These are phyloP conservation scores for Moricandia moricandioides DNA, from an alignment of 345 rosid species.

Conservation along the genomic window DNA sequence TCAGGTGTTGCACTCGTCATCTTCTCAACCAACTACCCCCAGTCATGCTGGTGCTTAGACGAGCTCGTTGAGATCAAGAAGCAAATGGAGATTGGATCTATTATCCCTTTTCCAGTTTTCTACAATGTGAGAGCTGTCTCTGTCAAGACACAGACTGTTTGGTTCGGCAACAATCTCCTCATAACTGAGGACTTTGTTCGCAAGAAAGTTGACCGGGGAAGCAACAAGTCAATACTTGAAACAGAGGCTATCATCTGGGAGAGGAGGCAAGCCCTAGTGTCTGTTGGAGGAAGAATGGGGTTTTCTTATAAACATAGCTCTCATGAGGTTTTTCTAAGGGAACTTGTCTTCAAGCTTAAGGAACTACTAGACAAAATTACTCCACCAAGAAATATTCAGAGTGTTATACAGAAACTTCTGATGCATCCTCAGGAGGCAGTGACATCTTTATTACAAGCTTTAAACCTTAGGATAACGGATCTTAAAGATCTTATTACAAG, in stretches of 20 bases:
- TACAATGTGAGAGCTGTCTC: not conserved
- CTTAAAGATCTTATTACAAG: conserved; percentile 2
- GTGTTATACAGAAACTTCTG: not conserved
- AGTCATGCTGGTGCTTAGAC: conserved; percentile 26
- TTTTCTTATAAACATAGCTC: not conserved
- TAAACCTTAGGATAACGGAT: conserved; percentile 1
- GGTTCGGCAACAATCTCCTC: not conserved
- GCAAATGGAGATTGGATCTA: not conserved
- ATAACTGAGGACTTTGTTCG: not conserved
- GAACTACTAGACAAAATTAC: not conserved
- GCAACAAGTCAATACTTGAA: not conserved
- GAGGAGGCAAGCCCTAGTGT: conserved; percentile 23
- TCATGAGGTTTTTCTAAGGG: not conserved
- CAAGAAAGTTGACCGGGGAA: not conserved
- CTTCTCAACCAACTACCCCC: conserved; percentile 5
- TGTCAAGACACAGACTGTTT: not conserved
- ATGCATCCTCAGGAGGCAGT: not conserved
- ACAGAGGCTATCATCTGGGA: conserved; percentile 14
- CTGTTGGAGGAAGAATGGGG: conserved; percentile 6
- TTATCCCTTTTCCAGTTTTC: conserved; percentile 14
- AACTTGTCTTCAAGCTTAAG: conserved; percentile 4
- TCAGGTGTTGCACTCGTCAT: conserved; percentile 22
- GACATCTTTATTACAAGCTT: not conserved
- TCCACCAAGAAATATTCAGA: not conserved
- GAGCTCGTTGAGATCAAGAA: conserved; percentile 33